Conservation (phyloP, 768 basidiomycete species). For the Mycena olivaceomarginata region DNA sequence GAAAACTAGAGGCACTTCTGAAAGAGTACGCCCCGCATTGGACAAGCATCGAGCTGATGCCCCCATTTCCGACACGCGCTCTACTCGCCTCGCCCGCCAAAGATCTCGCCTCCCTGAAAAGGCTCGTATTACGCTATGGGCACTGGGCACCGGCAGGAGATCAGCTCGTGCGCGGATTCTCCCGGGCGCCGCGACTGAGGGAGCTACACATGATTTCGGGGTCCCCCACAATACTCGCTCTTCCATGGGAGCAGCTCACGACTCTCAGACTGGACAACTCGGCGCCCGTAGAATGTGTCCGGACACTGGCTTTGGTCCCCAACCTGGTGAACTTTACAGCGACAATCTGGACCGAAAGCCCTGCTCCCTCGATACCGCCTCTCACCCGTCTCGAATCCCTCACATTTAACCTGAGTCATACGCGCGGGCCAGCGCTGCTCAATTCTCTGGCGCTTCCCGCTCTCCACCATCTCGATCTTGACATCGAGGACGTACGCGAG, state of each 20-base stretch:
- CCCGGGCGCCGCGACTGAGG: neutral
- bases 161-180: neutral
- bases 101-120: slow-evolving; percentile 9
- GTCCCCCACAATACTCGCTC: neutral
- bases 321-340: neutral
- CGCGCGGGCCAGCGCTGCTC: slow-evolving; percentile 31
- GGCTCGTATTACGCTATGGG: neutral
- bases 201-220: slow-evolving; percentile 23
- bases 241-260: slow-evolving; percentile 15
- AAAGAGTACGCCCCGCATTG: slow-evolving; percentile 2
- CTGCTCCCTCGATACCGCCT: neutral
- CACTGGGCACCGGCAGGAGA: neutral
- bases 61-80: neutral
- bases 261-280: slow-evolving; percentile 24
- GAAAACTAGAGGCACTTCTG: neutral
- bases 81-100: neutral
- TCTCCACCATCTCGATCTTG: slow-evolving; percentile 18
- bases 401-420: slow-evolving; percentile 4
- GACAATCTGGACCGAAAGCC: neutral
- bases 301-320: neutral
- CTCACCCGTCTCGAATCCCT: slow-evolving; percentile 23
- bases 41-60: slow-evolving; percentile 21
- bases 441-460: slow-evolving; percentile 14
- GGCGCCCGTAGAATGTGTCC: neutral
- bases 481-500: neutral